phyloP scores from a whole-genome alignment of 768 basidiomycete species.

The Boletus reticulatus region DNA sequence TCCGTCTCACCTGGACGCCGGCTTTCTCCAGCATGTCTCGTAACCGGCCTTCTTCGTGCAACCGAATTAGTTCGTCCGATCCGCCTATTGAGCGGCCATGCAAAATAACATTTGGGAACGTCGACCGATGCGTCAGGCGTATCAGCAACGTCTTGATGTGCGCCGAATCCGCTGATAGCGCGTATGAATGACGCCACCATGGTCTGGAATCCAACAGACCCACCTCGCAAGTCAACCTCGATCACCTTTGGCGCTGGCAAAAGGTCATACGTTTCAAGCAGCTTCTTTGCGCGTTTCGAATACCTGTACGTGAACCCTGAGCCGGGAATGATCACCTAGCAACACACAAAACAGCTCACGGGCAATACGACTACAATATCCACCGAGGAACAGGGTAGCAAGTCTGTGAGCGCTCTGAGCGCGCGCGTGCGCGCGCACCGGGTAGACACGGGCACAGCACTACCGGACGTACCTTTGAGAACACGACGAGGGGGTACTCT shows the following conservation, averaged over 20 bases:
- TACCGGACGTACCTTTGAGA: conserved; percentile 68
- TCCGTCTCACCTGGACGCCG: conserved; percentile 38
- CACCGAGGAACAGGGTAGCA: too few relatives aligned
- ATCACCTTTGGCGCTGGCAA: conserved; percentile 64
- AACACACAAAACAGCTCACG: conserved; percentile 44
- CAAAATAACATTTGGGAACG: conserved; percentile 76
- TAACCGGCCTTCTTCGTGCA: conserved; percentile 48
- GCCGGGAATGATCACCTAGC: neutral
- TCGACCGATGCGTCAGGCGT: conserved; percentile 62
- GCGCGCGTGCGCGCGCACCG: too few relatives aligned
- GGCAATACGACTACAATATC: conserved; percentile 57
- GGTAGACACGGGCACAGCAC: neutral
- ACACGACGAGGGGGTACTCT: conserved; percentile 67
- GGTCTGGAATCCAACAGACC: conserved; percentile 6
- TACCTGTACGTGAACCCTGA: conserved; percentile 8
- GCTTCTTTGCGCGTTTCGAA: conserved; percentile 36
- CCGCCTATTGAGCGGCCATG: conserved; percentile 65
- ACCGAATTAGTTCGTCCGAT: conserved; percentile 51
- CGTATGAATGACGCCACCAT: neutral
- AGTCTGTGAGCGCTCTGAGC: too few relatives aligned
- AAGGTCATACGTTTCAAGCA: conserved; percentile 59
- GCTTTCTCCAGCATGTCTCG: conserved; percentile 44
- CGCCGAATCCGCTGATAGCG: conserved; percentile 50
- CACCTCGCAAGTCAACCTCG: conserved; percentile 74
- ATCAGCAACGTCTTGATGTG: conserved; percentile 64